phyloP scores from a whole-genome alignment of 1,284 basidiomycete species.

The Athelia sp. region DNA sequence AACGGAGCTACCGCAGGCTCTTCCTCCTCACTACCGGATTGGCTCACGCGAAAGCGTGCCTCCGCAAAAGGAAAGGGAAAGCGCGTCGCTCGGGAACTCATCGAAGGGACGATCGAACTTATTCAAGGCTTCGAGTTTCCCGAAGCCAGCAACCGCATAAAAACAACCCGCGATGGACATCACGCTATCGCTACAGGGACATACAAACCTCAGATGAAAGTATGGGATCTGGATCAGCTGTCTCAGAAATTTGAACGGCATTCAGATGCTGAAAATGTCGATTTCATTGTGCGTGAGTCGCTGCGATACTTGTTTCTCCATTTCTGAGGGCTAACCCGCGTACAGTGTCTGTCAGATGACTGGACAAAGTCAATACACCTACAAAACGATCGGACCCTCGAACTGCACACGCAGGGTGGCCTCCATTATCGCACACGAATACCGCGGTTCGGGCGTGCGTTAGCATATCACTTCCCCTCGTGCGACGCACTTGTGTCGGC shows the following conservation, averaged over 20 bases:
- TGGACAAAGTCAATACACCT: constrained; percentile 99
- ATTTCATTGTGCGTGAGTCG: constrained; percentile 88
- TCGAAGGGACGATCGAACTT: constrained; percentile 80
- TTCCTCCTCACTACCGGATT: constrained; percentile 83
- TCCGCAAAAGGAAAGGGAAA: constrained; percentile 54
- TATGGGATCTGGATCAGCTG: constrained; percentile 93
- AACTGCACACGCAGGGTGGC: constrained; percentile 92
- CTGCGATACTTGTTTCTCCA: constrained; percentile 7
- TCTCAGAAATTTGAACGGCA: constrained; percentile 96
- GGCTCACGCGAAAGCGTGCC: constrained; percentile 75
- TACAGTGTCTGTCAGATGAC: constrained; percentile 91
- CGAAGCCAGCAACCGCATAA: constrained; percentile 90
- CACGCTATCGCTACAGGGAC: constrained; percentile 94
- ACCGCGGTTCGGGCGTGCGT: constrained; percentile 88
- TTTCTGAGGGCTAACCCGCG: background rate
- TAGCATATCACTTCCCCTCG: constrained; percentile 87
- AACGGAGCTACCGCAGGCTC: constrained; percentile 83
- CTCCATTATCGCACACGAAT: constrained; percentile 92
- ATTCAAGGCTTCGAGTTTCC: constrained; percentile 97
- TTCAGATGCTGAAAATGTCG: constrained; percentile 95
- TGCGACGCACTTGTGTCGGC: constrained; percentile 78
- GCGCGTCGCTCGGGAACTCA: constrained; percentile 57
- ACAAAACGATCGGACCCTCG: constrained; percentile 92
- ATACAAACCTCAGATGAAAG: constrained; percentile 97
- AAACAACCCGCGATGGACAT: constrained; percentile 87